Conservation (phyloP, 2,329 filamentous ascomycete genomes). For the Fusarium chaquense region DNA sequence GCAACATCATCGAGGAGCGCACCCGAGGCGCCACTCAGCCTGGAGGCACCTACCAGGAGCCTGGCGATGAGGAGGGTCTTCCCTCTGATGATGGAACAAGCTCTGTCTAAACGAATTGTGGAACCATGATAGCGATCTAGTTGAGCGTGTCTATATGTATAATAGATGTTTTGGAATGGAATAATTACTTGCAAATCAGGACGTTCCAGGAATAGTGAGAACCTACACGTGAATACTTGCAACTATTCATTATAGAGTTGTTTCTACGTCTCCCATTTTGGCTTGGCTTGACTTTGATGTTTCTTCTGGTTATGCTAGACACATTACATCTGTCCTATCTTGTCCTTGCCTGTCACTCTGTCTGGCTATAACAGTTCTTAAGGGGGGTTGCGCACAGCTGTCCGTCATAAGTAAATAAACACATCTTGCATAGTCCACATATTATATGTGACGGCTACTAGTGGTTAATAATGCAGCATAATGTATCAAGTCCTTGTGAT, state of each 20-base stretch:
- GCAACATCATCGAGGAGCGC: constrained; percentile 39
- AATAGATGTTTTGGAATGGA: constrained; percentile 5
- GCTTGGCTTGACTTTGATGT: not conserved
- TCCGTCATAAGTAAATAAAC: too few species aligned
- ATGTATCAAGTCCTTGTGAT: not conserved
- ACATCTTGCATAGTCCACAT: accelerated
- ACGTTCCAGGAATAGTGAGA: not conserved
- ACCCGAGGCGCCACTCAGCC: constrained; percentile 36
- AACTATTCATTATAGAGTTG: not conserved
- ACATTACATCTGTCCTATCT: not conserved
- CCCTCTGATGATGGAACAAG: constrained; percentile 38
- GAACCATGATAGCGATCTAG: constrained; percentile 1
- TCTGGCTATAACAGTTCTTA: not conserved
- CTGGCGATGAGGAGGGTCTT: constrained; percentile 39
- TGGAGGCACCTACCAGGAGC: constrained; percentile 35
- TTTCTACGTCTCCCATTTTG: not conserved
- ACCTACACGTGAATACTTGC: accelerated
- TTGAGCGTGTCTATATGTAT: not conserved
- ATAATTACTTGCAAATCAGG: accelerated
- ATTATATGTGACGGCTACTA: too few species aligned
- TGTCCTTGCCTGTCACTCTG: not conserved
- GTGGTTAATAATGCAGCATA: not conserved
- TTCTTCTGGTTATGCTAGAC: not conserved
- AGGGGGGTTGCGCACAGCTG: too few species aligned
- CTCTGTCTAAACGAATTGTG: constrained; percentile 12